Evolutionary conservation across 257 asterid species (phyloP).

Genomic region (Jaltomata sinuosa): DNA sequence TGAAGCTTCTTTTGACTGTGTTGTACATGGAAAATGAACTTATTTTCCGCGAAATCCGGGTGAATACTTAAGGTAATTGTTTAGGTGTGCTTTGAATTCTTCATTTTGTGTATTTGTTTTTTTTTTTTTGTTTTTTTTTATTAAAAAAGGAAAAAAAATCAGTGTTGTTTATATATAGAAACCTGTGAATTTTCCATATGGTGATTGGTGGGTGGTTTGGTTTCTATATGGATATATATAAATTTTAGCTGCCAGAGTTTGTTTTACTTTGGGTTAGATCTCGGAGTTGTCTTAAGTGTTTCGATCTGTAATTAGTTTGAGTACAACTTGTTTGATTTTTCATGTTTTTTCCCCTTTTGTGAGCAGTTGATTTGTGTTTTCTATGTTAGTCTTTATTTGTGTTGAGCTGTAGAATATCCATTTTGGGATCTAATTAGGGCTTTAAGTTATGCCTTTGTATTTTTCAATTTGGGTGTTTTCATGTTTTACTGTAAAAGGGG

Average conservation of each 20-base stretch:
- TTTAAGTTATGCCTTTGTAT: not conserved
- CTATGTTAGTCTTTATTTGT: not conserved
- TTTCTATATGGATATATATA: not conserved
- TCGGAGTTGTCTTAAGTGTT: not conserved
- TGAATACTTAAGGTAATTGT: constrained; percentile 7
- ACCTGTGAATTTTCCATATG: not conserved
- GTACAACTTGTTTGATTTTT: not conserved
- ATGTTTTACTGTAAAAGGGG: not conserved
- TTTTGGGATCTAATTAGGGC: not conserved
- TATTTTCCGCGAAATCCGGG: constrained; percentile 25
- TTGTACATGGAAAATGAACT: constrained; percentile 17
- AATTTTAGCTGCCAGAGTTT: not conserved
- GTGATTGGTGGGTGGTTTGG: not conserved
- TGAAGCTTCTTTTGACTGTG: not conserved
- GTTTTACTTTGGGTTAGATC: constrained; percentile 9
- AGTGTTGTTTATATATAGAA: not conserved
- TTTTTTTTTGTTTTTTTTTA: not conserved
- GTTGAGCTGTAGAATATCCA: not conserved
- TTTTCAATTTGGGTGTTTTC: not conserved
- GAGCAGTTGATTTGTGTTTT: not conserved
- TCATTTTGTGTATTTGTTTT: constrained; percentile 1
- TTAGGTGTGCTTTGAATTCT: constrained; percentile 13
- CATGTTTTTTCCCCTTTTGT: not conserved
- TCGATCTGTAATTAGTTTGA: not conserved
- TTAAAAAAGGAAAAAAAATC: not conserved